Evolutionary conservation across 202 grass and related monocot species (phyloP), one percentile per base, ranked within the genome.

Genomic region (Setaria viridis): DNA sequence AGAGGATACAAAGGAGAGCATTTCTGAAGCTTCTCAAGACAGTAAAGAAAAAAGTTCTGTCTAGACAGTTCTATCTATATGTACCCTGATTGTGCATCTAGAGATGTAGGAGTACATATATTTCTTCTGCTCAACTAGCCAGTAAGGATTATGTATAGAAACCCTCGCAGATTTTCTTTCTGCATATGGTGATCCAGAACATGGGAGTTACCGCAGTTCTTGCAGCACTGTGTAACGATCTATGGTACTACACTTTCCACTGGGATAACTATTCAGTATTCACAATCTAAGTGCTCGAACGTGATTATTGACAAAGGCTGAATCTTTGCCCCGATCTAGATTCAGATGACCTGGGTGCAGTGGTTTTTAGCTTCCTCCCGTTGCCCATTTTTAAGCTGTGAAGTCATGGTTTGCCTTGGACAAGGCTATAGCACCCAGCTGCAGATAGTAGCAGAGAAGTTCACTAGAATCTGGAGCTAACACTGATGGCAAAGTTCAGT

Each of bases 21-120:
- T 9, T 19, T 76, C 90, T 76, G 82, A 86, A 86, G 56, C 60
- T 88, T 63, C 86, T 46, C 76, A 72, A 53, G 87, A 93, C 72
- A 72, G 53, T 30, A 90, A 96, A 82, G 88, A 90, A 68, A 94
- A 91, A 59, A 85, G 57, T 84, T 97, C 90, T 67, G 73, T 89
- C 56, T 94, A 91, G 86, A 53, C 86, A 57, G 30, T 77, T 41
- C 39, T 41, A 4, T 84, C 48, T 70, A 4, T 47, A 48, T 54
- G 65, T 64, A 21, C 7, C 33, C 57, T 15, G 14, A 78, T 67
- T n/a, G 39, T 74, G 41, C 11, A n/a, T 29, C 10, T 43, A 74
- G n/a, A 29, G 77, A 43, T 74, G n/a, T 78, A 50, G 48, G 56
- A 43, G 50, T 8, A 42, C 33, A 35, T 30, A 50, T 54, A 3